Percentiles rank a stretch among this genome's conserved stretches.
phyloP scores from a whole-genome alignment of 495 filamentous ascomycete species.

The Penicillium psychrofluorescens region DNA sequence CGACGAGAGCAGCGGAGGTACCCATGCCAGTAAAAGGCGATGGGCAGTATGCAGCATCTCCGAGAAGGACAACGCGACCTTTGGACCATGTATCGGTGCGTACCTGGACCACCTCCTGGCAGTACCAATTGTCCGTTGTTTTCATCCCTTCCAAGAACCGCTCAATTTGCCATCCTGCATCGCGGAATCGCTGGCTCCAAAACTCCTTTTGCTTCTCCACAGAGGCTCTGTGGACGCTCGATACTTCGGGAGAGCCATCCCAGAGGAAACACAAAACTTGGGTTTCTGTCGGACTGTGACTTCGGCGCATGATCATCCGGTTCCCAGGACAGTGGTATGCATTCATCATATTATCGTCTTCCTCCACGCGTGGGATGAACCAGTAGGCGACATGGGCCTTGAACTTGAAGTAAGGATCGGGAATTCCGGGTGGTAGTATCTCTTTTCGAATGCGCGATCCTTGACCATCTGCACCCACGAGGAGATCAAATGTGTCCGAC shows the following conservation, averaged over 20 bases:
- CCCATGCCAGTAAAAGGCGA: slow-evolving; percentile 44
- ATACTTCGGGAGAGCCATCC: slow-evolving; percentile 11
- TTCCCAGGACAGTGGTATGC: slow-evolving; percentile 13
- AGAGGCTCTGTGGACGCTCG: slow-evolving; percentile 5
- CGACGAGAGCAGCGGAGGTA: slow-evolving; percentile 35
- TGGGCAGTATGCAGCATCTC: slow-evolving; percentile 49
- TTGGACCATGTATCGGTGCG: slow-evolving; percentile 35
- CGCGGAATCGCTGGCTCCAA: slow-evolving; percentile 22
- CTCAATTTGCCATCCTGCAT: slow-evolving; percentile 38
- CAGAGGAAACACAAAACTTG: slow-evolving; percentile 17
- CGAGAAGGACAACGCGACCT: slow-evolving; percentile 44
- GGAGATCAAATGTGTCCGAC: slow-evolving; percentile 34
- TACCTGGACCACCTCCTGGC: slow-evolving; percentile 31
- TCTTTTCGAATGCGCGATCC: slow-evolving; percentile 31
- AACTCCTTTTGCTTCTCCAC: slow-evolving; percentile 21
- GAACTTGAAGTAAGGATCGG: slow-evolving; percentile 11
- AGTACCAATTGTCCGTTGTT: slow-evolving; percentile 42
- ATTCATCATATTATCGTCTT: slow-evolving; percentile 19
- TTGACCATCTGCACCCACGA: slow-evolving; percentile 45
- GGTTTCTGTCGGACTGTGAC: slow-evolving; percentile 10
- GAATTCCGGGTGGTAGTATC: slow-evolving; percentile 20
- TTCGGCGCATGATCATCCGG: slow-evolving; percentile 19
- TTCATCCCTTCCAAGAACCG: slow-evolving; percentile 36
- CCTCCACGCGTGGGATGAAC: slow-evolving; percentile 26
- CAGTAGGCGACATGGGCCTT: slow-evolving; percentile 35